Conservation (phyloP, 1,284 basidiomycete genomes). For the Pascua guehoae region DNA sequence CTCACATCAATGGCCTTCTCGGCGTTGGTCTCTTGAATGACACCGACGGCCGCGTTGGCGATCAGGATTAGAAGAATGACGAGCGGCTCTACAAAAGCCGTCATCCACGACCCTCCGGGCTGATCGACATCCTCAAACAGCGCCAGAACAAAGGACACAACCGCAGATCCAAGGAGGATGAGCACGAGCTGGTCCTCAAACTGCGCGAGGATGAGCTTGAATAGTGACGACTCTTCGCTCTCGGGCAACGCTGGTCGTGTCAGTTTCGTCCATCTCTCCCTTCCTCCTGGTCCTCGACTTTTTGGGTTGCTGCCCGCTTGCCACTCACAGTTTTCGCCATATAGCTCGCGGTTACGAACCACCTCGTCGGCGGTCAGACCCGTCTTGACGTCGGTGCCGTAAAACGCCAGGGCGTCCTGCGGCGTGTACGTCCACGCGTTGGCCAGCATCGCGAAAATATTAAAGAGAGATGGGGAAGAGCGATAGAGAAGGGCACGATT, state of each 20-base stretch:
- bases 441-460: conserved; percentile 33
- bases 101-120: conserved; percentile 59
- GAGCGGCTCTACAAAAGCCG: conserved; percentile 84
- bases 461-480: background rate
- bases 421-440: conserved; percentile 48
- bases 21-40: conserved; percentile 90
- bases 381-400: conserved; percentile 32
- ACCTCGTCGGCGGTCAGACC: conserved; percentile 48
- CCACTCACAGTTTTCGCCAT: conserved; percentile 76
- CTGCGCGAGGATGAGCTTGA: conserved; percentile 91
- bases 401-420: conserved; percentile 44
- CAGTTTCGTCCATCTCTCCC: conserved; percentile 3
- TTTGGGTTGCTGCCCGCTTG: no score
- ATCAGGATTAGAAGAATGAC: conserved; percentile 91
- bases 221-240: conserved; percentile 81
- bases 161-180: conserved; percentile 85
- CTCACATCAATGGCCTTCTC: conserved; percentile 91
- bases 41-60: conserved; percentile 89
- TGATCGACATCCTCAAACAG: conserved; percentile 67
- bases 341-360: conserved; percentile 66
- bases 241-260: conserved; percentile 71
- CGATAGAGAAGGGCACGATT: background rate
- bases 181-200: conserved; percentile 96
- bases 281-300: no score
- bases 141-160: conserved; percentile 84